Evolutionary conservation across 768 basidiomycete species (phyloP).

Genomic region (Pseudohyphozyma bogoriensis): DNA sequence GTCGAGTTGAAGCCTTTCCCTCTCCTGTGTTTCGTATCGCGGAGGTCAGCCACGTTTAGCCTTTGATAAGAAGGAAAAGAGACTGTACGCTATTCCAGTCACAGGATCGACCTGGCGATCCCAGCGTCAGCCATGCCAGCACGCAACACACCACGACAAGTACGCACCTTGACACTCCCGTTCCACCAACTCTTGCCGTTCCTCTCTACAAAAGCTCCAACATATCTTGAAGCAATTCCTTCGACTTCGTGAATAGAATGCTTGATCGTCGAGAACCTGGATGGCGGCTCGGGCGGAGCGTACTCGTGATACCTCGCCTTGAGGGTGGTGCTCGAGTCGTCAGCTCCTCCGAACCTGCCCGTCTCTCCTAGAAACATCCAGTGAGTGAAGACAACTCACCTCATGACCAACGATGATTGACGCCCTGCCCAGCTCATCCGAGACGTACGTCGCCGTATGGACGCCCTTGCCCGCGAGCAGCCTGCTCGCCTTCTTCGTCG

Average conservation of each 20-base stretch:
- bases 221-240: neutral
- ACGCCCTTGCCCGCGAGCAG: neutral
- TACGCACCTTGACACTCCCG: neutral
- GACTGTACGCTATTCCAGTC: neutral
- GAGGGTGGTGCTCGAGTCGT: too few relatives aligned
- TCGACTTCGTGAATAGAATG: neutral
- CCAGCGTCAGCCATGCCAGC: too few relatives aligned
- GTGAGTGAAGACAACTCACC: neutral
- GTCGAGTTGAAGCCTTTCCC: neutral
- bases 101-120: neutral
- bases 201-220: neutral
- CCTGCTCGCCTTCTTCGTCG: neutral
- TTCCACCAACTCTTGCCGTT: neutral
- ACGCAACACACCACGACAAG: too few relatives aligned
- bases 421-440: neutral
- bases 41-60: neutral
- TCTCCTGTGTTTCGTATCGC: neutral
- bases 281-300: neutral
- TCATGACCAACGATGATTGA: neutral
- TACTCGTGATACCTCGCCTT: slow-evolving; percentile 3
- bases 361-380: too few relatives aligned
- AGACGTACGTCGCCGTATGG: neutral
- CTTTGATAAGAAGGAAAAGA: neutral
- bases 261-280: neutral
- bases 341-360: too few relatives aligned